Base-by-base conservation (phyloP, 192 early-diverging fungal genomes). In the Coemansia sp. region DNA sequence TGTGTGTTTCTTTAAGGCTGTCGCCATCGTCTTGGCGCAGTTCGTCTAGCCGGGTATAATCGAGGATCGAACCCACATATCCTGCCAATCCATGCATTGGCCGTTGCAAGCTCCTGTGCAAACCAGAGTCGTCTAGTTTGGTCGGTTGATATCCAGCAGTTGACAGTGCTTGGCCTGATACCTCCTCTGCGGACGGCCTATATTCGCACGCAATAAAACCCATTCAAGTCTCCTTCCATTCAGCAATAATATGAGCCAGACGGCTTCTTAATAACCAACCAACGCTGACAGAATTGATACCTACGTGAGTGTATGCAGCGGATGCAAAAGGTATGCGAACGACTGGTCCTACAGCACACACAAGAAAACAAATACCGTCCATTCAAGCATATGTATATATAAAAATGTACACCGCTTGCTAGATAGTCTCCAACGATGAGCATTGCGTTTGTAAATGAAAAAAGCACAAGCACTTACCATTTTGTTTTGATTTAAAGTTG, bases 1-100 rank as follows among this genome's bases (percentile, higher is more conserved):
- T 92, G 64, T 97, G 95, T 9, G 82, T 83, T 36, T 87, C 84
- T 19, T 90, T 85, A 60, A 94, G 94, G 52, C 89, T 88, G 64
- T 92, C 94, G 63, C 96, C 92, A 15, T 94, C 74, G 75, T 99
- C 95, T 53, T 89, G 84, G 38, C 92, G 94, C 58, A 92, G 81
- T 52, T 99, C 95, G 13, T 88, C 83, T 1, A 92, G 88, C 57
- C 87, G 86, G 41, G 85, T 86, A 65, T 92, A 90, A 62, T 92
- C 88, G 54, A 95, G 88, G 13, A 96, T 87, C 7, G 95, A 93
- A 7, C 90, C 87, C 89, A 97, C 87, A 63, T 91, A 93, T 29
- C 85, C 89, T 0, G 94, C 89, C 15, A 97, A 73, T 0, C 90
- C 90, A 35, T 90, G 87, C 20, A 94, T 87, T 6, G 92, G 92